A percentile compares a stretch with the other conserved stretches of the same genome.
These are phyloP conservation scores for Abelmoschus esculentus DNA, from an alignment of 345 rosid genomes.

Conservation along the genomic window DNA sequence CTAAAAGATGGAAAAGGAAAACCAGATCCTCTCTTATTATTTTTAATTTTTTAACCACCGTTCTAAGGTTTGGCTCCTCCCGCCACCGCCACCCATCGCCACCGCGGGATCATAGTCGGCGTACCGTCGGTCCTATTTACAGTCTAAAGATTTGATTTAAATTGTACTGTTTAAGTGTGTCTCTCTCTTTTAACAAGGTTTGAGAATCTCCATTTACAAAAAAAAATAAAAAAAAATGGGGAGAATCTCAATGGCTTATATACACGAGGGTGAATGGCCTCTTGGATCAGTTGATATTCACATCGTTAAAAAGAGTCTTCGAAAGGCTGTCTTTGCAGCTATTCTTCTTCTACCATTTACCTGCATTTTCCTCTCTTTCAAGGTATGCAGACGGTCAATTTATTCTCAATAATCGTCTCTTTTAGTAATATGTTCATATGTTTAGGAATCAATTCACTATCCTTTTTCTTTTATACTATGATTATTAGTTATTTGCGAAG, in stretches of 20 bases:
- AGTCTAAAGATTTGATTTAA: neutral
- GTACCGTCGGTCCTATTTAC: neutral
- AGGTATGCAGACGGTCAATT: neutral
- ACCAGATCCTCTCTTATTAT: no score
- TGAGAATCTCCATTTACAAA: neutral
- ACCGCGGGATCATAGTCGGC: neutral
- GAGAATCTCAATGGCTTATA: slow-evolving; percentile 31
- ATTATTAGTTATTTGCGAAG: neutral
- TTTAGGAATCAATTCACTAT: neutral
- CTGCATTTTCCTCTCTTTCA: neutral
- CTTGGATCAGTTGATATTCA: slow-evolving; percentile 46
- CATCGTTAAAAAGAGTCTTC: slow-evolving; percentile 39
- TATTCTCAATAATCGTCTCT: neutral
- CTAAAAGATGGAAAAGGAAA: no score
- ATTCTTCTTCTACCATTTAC: slow-evolving; percentile 26
- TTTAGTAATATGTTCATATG: neutral
- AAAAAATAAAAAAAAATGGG: slow-evolving; percentile 21
- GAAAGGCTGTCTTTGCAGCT: slow-evolving; percentile 23
- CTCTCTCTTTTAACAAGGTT: neutral
- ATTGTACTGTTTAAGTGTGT: neutral
- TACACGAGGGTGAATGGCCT: slow-evolving; percentile 32
- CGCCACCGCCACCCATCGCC: neutral
- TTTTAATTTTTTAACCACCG: neutral
- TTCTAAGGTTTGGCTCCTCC: neutral
- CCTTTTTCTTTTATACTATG: neutral